phyloP scores from a whole-genome alignment of 2,329 filamentous ascomycete genomes.

The Colletotrichum tanaceti region DNA sequence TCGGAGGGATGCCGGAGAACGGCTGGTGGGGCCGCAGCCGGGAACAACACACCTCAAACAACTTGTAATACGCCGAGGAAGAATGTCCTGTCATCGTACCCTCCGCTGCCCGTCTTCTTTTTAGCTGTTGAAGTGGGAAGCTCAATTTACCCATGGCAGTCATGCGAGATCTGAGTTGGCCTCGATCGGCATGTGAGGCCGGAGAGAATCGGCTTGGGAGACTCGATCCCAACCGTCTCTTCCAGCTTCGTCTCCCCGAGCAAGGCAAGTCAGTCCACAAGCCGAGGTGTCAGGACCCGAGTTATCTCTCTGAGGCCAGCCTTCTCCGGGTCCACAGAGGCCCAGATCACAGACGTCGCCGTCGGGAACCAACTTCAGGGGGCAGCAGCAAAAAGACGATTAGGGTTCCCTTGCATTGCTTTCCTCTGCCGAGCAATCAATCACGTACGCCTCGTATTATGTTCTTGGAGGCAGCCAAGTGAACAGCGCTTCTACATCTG shows the following conservation, averaged over 20 bases:
- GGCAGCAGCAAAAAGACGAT: no score
- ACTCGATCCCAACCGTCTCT: neutral
- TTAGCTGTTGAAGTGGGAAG: no score
- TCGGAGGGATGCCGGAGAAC: neutral
- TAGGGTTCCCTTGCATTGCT: neutral
- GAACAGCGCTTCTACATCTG: no score
- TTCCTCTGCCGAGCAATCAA: neutral
- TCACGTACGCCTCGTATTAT: neutral
- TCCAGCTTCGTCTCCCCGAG: neutral
- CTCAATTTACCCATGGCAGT: no score
- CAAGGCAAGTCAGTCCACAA: neutral
- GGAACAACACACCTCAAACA: neutral
- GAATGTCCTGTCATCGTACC: no score
- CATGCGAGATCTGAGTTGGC: no score
- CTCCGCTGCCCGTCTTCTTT: no score
- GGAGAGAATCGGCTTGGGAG: neutral
- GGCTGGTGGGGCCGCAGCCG: neutral
- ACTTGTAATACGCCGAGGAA: no score
- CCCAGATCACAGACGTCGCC: neutral
- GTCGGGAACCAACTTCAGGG: no score
- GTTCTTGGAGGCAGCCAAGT: no score
- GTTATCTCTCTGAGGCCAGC: neutral
- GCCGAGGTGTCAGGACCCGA: no score
- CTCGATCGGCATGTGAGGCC: neutral
- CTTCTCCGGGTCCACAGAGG: neutral